These are phyloP conservation scores for Lactarius sanguifluus DNA, from an alignment of 768 basidiomycete species.

Conservation along the genomic window DNA sequence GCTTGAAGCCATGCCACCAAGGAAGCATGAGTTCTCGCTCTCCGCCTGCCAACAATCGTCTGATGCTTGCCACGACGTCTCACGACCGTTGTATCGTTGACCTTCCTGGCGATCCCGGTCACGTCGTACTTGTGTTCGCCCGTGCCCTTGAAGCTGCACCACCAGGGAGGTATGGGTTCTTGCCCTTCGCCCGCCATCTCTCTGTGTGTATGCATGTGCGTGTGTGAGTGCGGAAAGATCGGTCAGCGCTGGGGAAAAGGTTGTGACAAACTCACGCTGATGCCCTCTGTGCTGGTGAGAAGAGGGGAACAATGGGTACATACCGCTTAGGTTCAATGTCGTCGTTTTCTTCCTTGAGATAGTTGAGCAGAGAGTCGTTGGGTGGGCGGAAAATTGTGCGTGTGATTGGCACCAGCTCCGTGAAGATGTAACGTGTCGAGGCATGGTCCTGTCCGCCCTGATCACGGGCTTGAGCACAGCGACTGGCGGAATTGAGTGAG, in stretches of 20 bases:
- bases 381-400: conserved; percentile 80
- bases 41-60: too few relatives aligned
- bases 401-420: conserved; percentile 39
- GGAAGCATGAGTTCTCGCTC: conserved; percentile 43
- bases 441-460: conserved; percentile 48
- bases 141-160: too few relatives aligned
- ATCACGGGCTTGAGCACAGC: too few relatives aligned
- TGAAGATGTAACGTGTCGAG: too few relatives aligned
- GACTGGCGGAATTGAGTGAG: too few relatives aligned
- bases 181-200: too few relatives aligned
- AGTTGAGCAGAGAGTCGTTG: conserved; percentile 82
- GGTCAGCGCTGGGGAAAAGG: conserved; percentile 8
- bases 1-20: conserved; percentile 97
- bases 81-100: conserved; percentile 3
- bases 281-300: conserved; percentile 91
- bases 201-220: conserved; percentile 40
- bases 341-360: conserved; percentile 81
- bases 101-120: too few relatives aligned
- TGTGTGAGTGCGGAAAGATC: not conserved
- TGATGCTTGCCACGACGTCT: conserved; percentile 50
- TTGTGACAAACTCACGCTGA: conserved; percentile 73
- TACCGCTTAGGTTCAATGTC: conserved; percentile 80
- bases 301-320: conserved; percentile 85
- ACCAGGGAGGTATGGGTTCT: too few relatives aligned
- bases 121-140: too few relatives aligned